Conservation (phyloP, 176 grass and related monocot genomes). For the Tuctoria greenei region DNA sequence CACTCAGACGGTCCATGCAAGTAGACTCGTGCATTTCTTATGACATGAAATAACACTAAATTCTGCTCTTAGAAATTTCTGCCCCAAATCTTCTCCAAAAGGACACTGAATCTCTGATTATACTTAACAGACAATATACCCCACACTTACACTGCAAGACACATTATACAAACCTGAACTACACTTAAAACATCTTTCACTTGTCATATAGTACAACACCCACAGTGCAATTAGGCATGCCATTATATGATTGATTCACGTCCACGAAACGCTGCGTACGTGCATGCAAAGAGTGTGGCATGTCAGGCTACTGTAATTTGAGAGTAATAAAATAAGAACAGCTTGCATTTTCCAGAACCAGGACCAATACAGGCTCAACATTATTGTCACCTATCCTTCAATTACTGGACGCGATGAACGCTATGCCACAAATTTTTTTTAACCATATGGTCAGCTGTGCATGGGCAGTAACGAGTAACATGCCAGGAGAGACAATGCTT, state of each 20-base stretch:
- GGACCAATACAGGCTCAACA: neutral
- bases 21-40: neutral
- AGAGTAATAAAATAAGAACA: neutral
- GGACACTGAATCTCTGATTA: too few species aligned
- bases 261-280: neutral
- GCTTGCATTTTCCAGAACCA: neutral
- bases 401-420: too few species aligned
- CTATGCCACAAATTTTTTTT: neutral
- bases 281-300: neutral
- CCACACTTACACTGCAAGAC: too few species aligned
- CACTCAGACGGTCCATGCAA: too few species aligned
- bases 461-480: constrained; percentile 9
- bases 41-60: constrained; percentile 43
- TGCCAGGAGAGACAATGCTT: neutral
- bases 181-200: neutral
- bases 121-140: too few species aligned
- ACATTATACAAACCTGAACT: too few species aligned
- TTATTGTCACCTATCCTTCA: too few species aligned
- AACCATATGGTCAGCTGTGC: neutral
- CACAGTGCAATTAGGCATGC: neutral
- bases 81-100: too few species aligned
- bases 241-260: neutral
- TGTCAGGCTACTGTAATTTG: neutral
- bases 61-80: neutral
- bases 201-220: neutral